Percentiles rank a stretch among this genome's conserved stretches.
Evolutionary conservation across 2,329 filamentous ascomycete genomes (phyloP).

Genomic region (Pyricularia sp.): DNA sequence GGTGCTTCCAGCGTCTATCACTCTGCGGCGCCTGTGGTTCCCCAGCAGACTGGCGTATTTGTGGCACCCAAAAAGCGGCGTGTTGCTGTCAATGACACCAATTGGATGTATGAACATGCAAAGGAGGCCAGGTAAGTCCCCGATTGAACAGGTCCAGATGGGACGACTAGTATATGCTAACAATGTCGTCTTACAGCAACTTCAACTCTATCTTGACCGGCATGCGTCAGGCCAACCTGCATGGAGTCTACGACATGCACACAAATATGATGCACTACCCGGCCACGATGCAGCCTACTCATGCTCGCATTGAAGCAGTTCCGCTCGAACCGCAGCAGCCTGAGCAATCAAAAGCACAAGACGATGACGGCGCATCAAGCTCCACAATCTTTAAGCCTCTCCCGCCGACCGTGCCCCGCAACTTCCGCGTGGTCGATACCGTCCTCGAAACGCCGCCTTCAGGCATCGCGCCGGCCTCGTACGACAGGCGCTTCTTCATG

Average conservation of each 20-base stretch:
- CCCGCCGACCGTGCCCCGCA: conserved; percentile 35
- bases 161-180: conserved; percentile 6
- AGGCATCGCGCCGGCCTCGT: conserved; percentile 32
- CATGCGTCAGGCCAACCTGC: conserved; percentile 53
- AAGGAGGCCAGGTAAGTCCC: conserved; percentile 66
- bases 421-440: conserved; percentile 43
- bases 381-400: conserved; percentile 32
- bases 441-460: conserved; percentile 37
- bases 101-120: conserved; percentile 95
- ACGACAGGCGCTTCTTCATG: conserved; percentile 23
- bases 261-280: conserved; percentile 88
- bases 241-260: conserved; percentile 83
- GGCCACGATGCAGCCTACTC: conserved; percentile 76
- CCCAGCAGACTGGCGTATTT: conserved; percentile 58
- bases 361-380: conserved; percentile 9
- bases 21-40: conserved; percentile 63
- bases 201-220: conserved; percentile 69
- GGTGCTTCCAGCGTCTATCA: conserved; percentile 94
- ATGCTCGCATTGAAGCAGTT: conserved; percentile 68
- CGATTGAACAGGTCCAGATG: neutral
- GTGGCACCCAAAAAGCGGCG: conserved; percentile 69
- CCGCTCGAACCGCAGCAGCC: conserved; percentile 18
- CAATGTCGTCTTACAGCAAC: conserved; percentile 36
- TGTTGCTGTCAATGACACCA: conserved; percentile 79
- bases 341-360: conserved; percentile 12